Conservation (phyloP, 495 filamentous ascomycete genomes). For the Filosporella fistucella region DNA sequence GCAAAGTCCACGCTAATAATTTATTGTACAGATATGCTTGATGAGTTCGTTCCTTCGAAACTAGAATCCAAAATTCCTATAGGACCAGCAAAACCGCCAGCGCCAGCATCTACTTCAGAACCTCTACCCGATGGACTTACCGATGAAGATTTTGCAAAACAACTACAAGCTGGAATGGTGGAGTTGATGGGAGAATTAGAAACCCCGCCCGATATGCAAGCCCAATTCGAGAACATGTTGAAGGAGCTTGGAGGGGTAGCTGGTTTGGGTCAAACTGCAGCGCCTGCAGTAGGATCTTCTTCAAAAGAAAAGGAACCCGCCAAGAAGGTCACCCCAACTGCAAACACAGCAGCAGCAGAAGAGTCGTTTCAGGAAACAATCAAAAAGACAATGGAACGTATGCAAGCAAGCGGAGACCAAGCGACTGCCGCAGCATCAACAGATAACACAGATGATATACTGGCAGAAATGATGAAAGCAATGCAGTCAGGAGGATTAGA, state of each 20-base stretch:
- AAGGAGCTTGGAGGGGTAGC: slow-evolving; percentile 62
- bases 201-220: slow-evolving; percentile 71
- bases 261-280: slow-evolving; percentile 26
- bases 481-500: slow-evolving; percentile 60
- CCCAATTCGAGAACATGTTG: slow-evolving; percentile 82
- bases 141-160: slow-evolving; percentile 75
- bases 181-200: slow-evolving; percentile 69
- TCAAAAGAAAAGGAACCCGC: slow-evolving; percentile 17
- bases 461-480: slow-evolving; percentile 81
- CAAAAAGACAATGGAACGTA: slow-evolving; percentile 84
- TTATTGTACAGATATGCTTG: slow-evolving; percentile 76
- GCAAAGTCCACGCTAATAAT: slow-evolving; percentile 3
- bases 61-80: slow-evolving; percentile 40
- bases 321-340: slow-evolving; percentile 15
- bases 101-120: slow-evolving; percentile 12
- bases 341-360: slow-evolving; percentile 32
- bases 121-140: slow-evolving; percentile 27
- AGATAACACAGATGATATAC: slow-evolving; percentile 68
- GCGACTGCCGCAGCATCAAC: slow-evolving; percentile 72
- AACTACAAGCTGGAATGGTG: slow-evolving; percentile 85
- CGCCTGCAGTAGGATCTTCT: background rate
- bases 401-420: slow-evolving; percentile 79
- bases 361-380: slow-evolving; percentile 89
- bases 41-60: slow-evolving; percentile 70
- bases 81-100: slow-evolving; percentile 34